phyloP scores from a whole-genome alignment of 768 basidiomycete genomes.

The Naganishia kalamii region DNA sequence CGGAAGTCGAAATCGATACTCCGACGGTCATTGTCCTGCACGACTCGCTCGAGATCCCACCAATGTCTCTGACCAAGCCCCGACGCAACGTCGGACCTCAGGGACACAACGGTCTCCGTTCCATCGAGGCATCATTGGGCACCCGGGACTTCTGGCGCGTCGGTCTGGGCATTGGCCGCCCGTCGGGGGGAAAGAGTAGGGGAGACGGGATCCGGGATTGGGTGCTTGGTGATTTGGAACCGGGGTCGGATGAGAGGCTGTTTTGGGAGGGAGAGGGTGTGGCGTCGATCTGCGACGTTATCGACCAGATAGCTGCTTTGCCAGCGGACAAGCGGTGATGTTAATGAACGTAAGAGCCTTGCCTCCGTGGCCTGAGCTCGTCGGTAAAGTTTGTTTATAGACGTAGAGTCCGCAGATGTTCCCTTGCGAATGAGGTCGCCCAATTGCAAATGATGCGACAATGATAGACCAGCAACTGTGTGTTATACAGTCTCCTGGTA shows the following conservation, averaged over 20 bases:
- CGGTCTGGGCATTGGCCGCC: conserved; percentile 24
- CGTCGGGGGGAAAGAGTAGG: neutral
- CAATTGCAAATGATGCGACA: too few species aligned
- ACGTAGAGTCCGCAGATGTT: too few species aligned
- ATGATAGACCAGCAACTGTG: too few species aligned
- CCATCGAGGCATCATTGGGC: conserved; percentile 19
- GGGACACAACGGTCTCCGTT: conserved; percentile 26
- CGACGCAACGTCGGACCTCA: conserved; percentile 12
- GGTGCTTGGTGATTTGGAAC: conserved; percentile 20
- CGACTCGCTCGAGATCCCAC: conserved; percentile 20
- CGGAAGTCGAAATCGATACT: neutral
- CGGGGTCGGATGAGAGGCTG: conserved; percentile 19
- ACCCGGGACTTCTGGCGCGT: conserved; percentile 22
- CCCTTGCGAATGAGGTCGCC: too few species aligned
- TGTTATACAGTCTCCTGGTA: too few species aligned
- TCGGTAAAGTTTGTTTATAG: too few species aligned
- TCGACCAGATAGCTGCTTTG: neutral
- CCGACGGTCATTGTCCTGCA: conserved; percentile 22
- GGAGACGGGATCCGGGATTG: conserved; percentile 20
- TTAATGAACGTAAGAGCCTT: too few species aligned
- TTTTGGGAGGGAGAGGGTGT: conserved; percentile 26
- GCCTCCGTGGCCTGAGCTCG: too few species aligned
- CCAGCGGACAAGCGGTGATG: too few species aligned
- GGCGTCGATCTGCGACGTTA: neutral
- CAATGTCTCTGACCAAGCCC: conserved; percentile 3